Percentiles rank a stretch among this genome's conserved stretches.
These are phyloP conservation scores for Saturnispora saitoi DNA, from an alignment of 805 yeast genomes.

Conservation along the genomic window DNA sequence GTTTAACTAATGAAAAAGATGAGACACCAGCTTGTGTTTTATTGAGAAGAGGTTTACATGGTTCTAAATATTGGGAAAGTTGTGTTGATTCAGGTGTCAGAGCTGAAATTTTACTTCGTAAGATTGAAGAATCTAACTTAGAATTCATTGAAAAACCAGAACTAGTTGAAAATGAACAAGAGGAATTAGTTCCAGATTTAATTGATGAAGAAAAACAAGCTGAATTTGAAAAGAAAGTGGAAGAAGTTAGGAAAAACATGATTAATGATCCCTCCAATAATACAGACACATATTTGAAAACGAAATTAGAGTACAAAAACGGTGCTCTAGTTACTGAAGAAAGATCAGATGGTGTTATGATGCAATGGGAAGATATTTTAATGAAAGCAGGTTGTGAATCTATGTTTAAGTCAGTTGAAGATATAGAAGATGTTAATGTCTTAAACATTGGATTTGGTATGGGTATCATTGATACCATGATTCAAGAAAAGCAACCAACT, in stretches of 20 bases:
- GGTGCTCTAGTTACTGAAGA: conserved; percentile 65
- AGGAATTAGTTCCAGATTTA: conserved; percentile 12
- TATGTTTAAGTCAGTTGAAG: conserved; percentile 41
- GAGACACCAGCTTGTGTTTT: conserved; percentile 84
- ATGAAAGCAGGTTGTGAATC: conserved; percentile 78
- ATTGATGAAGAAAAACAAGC: conserved; percentile 11
- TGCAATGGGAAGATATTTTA: conserved; percentile 86
- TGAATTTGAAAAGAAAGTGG: conserved; percentile 15
- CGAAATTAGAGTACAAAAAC: conserved; percentile 60
- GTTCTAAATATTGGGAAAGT: conserved; percentile 33
- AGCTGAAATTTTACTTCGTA: conserved; percentile 74
- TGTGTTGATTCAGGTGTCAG: conserved; percentile 83
- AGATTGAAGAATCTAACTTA: conserved; percentile 52
- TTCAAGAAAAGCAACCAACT: conserved; percentile 48
- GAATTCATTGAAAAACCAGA: conserved; percentile 45
- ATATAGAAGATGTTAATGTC: conserved; percentile 36
- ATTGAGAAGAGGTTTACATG: conserved; percentile 38
- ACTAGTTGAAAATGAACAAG: conserved; percentile 16
- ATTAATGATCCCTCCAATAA: conserved; percentile 51
- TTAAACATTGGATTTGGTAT: conserved; percentile 91
- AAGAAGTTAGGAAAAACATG: conserved; percentile 16
- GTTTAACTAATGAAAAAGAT: conserved; percentile 57
- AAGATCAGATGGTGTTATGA: conserved; percentile 87
- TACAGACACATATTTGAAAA: conserved; percentile 54
- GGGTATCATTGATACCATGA: conserved; percentile 87